These are phyloP conservation scores for Leptomonas seymouri DNA, from an alignment of 208 protist genomes.

Conservation along the genomic window DNA sequence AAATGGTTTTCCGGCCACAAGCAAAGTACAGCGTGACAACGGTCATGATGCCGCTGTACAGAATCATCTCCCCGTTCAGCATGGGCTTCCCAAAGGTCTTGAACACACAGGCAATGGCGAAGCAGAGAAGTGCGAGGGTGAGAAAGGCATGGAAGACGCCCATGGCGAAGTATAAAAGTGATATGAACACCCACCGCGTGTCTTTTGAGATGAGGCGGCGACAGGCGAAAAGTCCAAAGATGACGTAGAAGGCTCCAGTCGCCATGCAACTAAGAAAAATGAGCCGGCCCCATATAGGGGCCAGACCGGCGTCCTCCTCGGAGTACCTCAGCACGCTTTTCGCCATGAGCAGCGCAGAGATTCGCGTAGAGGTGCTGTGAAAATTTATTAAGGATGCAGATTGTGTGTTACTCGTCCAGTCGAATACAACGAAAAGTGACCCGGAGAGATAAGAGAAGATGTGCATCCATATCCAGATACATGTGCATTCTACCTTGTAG, in stretches of 20 bases:
- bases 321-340: conserved; percentile 32
- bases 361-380: not conserved
- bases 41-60: conserved; percentile 67
- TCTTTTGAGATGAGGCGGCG: conserved; percentile 61
- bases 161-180: conserved; percentile 59
- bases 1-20: conserved; percentile 59
- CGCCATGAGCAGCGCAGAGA: conserved; percentile 11
- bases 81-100: conserved; percentile 54
- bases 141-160: conserved; percentile 76
- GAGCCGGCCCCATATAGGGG: conserved; percentile 52
- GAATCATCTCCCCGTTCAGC: conserved; percentile 45
- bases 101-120: conserved; percentile 70
- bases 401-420: no score
- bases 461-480: no score
- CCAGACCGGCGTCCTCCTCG: conserved; percentile 17
- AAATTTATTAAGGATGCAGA: no score
- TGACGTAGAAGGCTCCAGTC: conserved; percentile 58
- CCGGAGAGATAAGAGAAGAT: no score
- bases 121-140: conserved; percentile 55
- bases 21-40: conserved; percentile 78
- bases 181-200: conserved; percentile 56
- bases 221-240: conserved; percentile 65
- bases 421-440: no score
- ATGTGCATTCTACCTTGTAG: no score
- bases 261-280: conserved; percentile 62